These are phyloP conservation scores for Solanum hybrid DNA, from an alignment of 305 asterid genomes.

Conservation along the genomic window DNA sequence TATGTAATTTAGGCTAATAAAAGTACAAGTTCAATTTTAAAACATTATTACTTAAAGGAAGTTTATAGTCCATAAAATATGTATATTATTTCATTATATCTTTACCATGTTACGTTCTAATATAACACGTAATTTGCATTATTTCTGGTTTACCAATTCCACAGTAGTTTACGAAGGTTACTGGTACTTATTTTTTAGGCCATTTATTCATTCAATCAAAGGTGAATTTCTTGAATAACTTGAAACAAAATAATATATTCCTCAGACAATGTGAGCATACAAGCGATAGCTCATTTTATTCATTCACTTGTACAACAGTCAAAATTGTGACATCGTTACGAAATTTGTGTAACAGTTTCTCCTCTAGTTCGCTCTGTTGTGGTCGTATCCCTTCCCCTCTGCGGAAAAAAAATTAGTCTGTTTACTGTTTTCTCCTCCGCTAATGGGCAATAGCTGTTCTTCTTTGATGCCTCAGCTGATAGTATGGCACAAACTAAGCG, in stretches of 20 bases:
- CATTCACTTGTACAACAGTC: background rate
- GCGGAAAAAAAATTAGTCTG: background rate
- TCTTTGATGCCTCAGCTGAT: background rate
- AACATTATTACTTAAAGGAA: background rate
- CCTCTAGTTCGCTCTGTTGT: background rate
- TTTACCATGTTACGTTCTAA: background rate
- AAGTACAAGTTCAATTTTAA: background rate
- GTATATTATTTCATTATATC: background rate
- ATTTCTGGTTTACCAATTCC: background rate
- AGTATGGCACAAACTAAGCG: background rate
- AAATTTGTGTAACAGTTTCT: background rate
- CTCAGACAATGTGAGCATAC: background rate
- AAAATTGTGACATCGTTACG: background rate
- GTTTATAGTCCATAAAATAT: background rate
- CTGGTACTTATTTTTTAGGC: background rate
- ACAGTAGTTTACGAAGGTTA: background rate
- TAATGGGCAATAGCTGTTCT: background rate
- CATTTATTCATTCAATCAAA: background rate
- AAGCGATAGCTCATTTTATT: background rate
- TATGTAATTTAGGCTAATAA: background rate
- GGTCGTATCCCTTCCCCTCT: background rate
- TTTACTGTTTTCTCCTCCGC: background rate
- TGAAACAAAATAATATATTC: background rate
- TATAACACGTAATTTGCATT: background rate
- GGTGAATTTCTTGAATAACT: background rate